Evolutionary conservation across 805 yeast genomes (phyloP), one percentile per base, ranked within the genome.

Genomic region (Brettanomyces bruxellensis): DNA sequence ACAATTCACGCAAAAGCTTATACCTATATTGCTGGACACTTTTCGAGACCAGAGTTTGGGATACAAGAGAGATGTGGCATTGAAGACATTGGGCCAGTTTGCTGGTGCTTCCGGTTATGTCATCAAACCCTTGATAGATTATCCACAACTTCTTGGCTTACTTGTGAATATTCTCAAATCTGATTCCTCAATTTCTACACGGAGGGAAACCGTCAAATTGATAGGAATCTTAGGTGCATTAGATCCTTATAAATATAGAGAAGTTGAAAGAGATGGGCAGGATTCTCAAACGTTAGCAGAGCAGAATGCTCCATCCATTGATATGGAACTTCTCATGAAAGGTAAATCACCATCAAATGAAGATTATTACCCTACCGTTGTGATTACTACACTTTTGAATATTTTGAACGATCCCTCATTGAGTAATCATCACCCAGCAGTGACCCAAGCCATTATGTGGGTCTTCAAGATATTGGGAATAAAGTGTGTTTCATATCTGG

Each of bases 301-400:
- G 52, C 91, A 86, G 51, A 85, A 85, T 57, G 88, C 91, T 2
- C 93, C 96, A 3, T 84, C 97, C 0, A 79, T 89, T 5, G 99
- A 93, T 56, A 85, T 91, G 52, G 87, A 91, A 5, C 68, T 93
- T 24, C 70, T 93, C 45, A 88, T 93, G 90, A 86, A 86, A 57
- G 96, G 96, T 4, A 85, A 87, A 75, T 84, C 95, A 5, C 98
- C 98, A 1, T 83, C 95, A 0, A 76, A 76, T 54, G 98, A 90
- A 47, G 97, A 91, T 55, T 93, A 90, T 56, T 90, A 86, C 56
- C 96, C 98, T 3, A 89, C 96, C 0, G 98, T 93, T 24, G 98
- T 91, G 1, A 86, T 93, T 40, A 81, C 81, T 40, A 86, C 90
- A 5, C 67, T 93, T 50, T 76, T 90, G 79, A 86, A 83, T 49